Evolutionary conservation across 2,329 filamentous ascomycete species (phyloP).

Genomic region (Rhynchosporium agropyri): DNA sequence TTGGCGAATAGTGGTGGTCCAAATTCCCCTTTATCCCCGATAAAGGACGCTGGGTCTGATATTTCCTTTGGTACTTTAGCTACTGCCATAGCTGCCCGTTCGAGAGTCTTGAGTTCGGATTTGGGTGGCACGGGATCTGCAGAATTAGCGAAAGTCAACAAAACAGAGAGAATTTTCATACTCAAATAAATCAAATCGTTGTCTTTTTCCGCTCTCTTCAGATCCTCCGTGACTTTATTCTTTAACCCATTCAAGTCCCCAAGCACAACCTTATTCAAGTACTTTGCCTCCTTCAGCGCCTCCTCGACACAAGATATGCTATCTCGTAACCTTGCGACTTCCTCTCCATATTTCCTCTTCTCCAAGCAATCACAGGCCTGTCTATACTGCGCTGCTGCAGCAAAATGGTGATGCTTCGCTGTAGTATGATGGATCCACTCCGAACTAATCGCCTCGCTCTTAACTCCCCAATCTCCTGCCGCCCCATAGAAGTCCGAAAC

Average conservation of each 20-base stretch:
- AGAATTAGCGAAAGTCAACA: slow-evolving; percentile 40
- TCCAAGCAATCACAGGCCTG: slow-evolving; percentile 90
- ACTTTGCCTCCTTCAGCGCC: slow-evolving; percentile 80
- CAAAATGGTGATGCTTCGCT: slow-evolving; percentile 96
- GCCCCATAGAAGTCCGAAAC: slow-evolving; percentile 89
- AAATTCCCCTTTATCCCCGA: slow-evolving; percentile 80
- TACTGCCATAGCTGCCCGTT: slow-evolving; percentile 86
- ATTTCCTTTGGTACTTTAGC: slow-evolving; percentile 80
- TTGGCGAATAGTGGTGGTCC: slow-evolving; percentile 86
- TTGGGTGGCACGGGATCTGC: slow-evolving; percentile 80
- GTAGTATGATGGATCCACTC: slow-evolving; percentile 98
- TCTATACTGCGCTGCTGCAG: slow-evolving; percentile 89
- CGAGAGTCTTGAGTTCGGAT: slow-evolving; percentile 81
- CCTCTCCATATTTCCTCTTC: slow-evolving; percentile 92
- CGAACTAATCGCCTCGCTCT: slow-evolving; percentile 85
- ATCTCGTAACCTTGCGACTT: slow-evolving; percentile 83
- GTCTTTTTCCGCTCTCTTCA: slow-evolving; percentile 92
- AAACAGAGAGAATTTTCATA: slow-evolving; percentile 44
- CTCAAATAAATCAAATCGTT: slow-evolving; percentile 94
- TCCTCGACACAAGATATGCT: slow-evolving; percentile 82
- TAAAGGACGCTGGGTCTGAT: slow-evolving; percentile 73
- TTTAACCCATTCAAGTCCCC: slow-evolving; percentile 84
- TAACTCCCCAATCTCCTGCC: slow-evolving; percentile 82
- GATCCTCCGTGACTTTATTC: slow-evolving; percentile 77
- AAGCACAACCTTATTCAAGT: slow-evolving; percentile 79